A percentile compares a stretch with the other conserved stretches of the same genome.
Conservation (phyloP, 2,329 filamentous ascomycete species). For the Fusarium piperis region DNA sequence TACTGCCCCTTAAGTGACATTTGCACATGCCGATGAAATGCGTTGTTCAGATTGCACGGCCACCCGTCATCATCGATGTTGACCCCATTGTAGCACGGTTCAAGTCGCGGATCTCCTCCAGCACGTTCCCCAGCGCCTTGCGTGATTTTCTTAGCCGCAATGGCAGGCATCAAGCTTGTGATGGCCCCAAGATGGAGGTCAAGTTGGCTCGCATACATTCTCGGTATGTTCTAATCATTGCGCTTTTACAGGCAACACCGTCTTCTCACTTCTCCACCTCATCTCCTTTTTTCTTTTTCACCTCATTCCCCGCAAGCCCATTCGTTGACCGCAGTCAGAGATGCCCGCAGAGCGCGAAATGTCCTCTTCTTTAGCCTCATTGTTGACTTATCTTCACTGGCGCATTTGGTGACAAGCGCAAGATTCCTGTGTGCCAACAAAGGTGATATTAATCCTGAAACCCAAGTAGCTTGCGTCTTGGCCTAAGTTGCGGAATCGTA, state of each 20-base stretch:
- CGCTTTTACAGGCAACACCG: background rate
- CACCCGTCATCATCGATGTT: slow-evolving; percentile 63
- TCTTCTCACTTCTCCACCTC: background rate
- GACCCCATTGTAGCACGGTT: slow-evolving; percentile 77
- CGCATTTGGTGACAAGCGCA: slow-evolving; percentile 72
- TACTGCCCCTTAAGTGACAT: background rate
- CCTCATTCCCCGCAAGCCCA: background rate
- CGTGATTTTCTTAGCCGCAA: slow-evolving; percentile 71
- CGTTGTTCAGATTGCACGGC: slow-evolving; percentile 8
- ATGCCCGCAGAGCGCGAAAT: background rate
- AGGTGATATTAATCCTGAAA: slow-evolving; percentile 24
- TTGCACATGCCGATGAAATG: background rate
- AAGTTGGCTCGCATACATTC: slow-evolving; percentile 78
- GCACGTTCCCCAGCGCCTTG: slow-evolving; percentile 64
- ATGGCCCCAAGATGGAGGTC: slow-evolving; percentile 71
- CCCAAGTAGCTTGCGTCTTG: background rate
- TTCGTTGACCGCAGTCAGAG: background rate
- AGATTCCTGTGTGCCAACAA: slow-evolving; percentile 52
- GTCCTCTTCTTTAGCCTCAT: background rate
- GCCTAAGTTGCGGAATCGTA: background rate
- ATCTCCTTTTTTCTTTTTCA: background rate
- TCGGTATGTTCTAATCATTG: slow-evolving; percentile 70
- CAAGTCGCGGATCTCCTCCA: slow-evolving; percentile 62
- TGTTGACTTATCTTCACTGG: slow-evolving; percentile 57
- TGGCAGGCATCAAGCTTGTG: background rate